Evolutionary conservation across 2,329 filamentous ascomycete genomes (phyloP).

Genomic region (Diplocarpon mali): DNA sequence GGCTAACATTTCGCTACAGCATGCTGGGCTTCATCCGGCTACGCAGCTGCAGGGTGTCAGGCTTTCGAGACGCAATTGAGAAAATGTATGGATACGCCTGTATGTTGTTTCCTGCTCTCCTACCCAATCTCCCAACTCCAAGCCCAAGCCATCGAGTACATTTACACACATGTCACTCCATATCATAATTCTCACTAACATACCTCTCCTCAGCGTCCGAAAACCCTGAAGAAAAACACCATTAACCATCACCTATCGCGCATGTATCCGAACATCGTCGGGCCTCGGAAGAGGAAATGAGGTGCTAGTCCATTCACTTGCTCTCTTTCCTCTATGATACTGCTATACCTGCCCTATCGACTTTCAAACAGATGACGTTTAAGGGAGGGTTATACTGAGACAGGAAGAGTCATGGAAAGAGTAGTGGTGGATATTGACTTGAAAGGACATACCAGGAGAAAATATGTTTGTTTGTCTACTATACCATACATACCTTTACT

Average conservation of each 20-base stretch:
- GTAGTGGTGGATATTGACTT: too few species aligned
- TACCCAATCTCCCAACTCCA: background rate
- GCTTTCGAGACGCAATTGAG: constrained; percentile 50
- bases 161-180: background rate
- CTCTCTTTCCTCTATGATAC: too few species aligned
- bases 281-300: constrained; percentile 53
- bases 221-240: constrained; percentile 52
- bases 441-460: too few species aligned
- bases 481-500: too few species aligned
- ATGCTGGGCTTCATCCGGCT: constrained; percentile 75
- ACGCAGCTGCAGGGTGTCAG: constrained; percentile 48
- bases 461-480: too few species aligned
- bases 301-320: background rate
- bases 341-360: too few species aligned
- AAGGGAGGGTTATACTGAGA: too few species aligned
- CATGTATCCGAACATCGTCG: constrained; percentile 62
- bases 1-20: constrained; percentile 35
- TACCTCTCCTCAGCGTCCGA: constrained; percentile 37
- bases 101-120: constrained; percentile 31
- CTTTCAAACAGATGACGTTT: too few species aligned
- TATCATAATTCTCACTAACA: too few species aligned
- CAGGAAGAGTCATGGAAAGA: too few species aligned
- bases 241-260: constrained; percentile 89
- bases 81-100: constrained; percentile 70
- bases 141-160: background rate